These are phyloP conservation scores for Leccinum pachyderme DNA, from an alignment of 1,284 basidiomycete genomes.

Conservation along the genomic window DNA sequence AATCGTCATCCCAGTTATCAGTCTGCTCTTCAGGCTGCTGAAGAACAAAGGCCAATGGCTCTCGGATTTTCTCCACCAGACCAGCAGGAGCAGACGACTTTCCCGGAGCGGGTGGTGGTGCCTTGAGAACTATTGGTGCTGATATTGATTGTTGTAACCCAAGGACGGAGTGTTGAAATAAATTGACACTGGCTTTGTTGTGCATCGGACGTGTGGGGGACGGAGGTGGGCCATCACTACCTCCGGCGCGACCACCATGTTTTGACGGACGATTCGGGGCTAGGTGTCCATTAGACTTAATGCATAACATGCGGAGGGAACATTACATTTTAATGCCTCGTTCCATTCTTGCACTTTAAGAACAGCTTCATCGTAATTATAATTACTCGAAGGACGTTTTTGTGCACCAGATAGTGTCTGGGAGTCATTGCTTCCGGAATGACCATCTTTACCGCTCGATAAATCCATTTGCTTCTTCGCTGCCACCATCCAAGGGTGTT, in stretches of 20 bases:
- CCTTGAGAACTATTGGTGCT: conserved; percentile 29
- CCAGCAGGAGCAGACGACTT: conserved; percentile 31
- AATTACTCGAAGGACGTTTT: conserved; percentile 63
- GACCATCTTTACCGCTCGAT: conserved; percentile 41
- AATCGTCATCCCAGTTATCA: conserved; percentile 98
- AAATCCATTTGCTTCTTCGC: conserved; percentile 71
- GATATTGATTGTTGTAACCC: conserved; percentile 35
- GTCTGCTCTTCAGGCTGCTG: conserved; percentile 78
- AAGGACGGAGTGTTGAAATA: conserved; percentile 34
- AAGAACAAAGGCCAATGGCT: conserved; percentile 54
- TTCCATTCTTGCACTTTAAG: conserved; percentile 98
- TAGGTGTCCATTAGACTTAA: conserved; percentile 33
- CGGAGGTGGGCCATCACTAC: conserved; percentile 34
- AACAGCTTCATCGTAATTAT: conserved; percentile 92
- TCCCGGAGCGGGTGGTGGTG: conserved; percentile 18
- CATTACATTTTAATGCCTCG: conserved; percentile 84
- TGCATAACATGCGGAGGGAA: conserved; percentile 6
- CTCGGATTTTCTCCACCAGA: conserved; percentile 55
- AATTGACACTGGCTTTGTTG: conserved; percentile 28
- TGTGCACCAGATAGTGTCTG: conserved; percentile 36
- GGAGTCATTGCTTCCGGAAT: conserved; percentile 25
- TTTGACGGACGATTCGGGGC: conserved; percentile 64
- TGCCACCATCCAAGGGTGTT: conserved; percentile 94
- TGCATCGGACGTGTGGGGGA: conserved; percentile 41
- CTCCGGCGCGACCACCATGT: conserved; percentile 46